phyloP scores from a whole-genome alignment of 805 yeast genomes.

The Spathaspora girioi region DNA sequence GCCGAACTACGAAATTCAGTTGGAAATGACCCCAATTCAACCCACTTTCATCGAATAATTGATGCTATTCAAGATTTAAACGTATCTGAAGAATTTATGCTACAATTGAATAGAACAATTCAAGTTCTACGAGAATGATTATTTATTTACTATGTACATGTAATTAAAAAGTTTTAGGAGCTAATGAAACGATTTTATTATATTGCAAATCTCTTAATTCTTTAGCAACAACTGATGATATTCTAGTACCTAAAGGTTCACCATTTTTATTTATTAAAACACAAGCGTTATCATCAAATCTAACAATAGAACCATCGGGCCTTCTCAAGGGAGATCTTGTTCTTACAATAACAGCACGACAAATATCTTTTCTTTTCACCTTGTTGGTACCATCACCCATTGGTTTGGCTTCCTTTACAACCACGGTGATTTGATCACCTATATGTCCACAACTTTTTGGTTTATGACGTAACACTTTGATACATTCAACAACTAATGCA shows the following conservation, averaged over 20 bases:
- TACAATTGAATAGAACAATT: conserved; percentile 2
- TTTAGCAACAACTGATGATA: conserved; percentile 84
- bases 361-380: conserved; percentile 92
- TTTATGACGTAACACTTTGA: conserved; percentile 86
- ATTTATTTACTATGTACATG: conserved; percentile 1
- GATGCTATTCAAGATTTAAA: neutral
- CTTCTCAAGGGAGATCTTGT: conserved; percentile 77
- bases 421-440: conserved; percentile 93
- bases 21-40: neutral
- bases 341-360: conserved; percentile 93
- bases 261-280: conserved; percentile 88
- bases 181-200: conserved; percentile 83
- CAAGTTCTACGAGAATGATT: neutral
- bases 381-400: conserved; percentile 74
- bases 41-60: neutral
- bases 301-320: conserved; percentile 79
- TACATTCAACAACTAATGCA: conserved; percentile 91
- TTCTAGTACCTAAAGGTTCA: conserved; percentile 94
- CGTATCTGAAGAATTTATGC: neutral
- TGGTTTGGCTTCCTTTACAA: conserved; percentile 87
- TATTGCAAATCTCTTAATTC: conserved; percentile 81
- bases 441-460: conserved; percentile 79
- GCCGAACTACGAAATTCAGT: neutral
- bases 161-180: conserved; percentile 60
- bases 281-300: conserved; percentile 96